phyloP scores from a whole-genome alignment of 768 basidiomycete species.

The Lactifluus subvellereus region DNA sequence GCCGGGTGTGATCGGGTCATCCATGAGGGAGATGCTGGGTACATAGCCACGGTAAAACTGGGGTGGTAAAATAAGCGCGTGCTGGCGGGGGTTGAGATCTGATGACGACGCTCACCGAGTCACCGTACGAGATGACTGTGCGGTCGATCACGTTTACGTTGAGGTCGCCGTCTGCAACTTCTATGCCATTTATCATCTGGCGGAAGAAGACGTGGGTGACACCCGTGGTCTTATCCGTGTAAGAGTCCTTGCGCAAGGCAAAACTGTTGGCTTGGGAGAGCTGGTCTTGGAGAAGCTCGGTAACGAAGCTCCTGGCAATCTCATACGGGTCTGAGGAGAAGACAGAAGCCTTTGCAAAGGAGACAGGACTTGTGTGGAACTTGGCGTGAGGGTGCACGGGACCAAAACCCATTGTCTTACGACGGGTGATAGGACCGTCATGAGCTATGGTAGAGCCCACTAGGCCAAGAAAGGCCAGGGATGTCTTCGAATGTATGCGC shows the following conservation, averaged over 20 bases:
- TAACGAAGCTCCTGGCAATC: constrained; percentile 59
- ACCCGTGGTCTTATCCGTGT: constrained; percentile 81
- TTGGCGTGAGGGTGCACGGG: constrained; percentile 70
- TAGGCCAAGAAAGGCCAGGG: constrained; percentile 25
- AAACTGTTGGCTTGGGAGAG: constrained; percentile 39
- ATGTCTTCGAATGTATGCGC: constrained; percentile 14
- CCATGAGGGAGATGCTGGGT: constrained; percentile 35
- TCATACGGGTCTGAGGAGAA: constrained; percentile 43
- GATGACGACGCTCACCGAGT: constrained; percentile 13
- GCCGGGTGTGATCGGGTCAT: constrained; percentile 27
- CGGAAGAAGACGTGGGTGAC: constrained; percentile 85
- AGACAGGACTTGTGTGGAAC: constrained; percentile 48
- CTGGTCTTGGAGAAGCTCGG: constrained; percentile 41
- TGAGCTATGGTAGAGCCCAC: constrained; percentile 21
- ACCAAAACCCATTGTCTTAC: constrained; percentile 91
- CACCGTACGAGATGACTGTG: constrained; percentile 14
- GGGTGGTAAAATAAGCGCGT: constrained; percentile 2
- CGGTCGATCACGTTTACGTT: constrained; percentile 72
- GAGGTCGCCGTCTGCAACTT: constrained; percentile 87
- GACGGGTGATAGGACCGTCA: constrained; percentile 33
- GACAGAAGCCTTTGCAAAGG: constrained; percentile 23
- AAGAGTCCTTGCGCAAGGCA: constrained; percentile 73
- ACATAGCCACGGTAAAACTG: constrained; percentile 73
- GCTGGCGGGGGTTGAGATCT: neutral
- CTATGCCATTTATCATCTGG: constrained; percentile 79